A percentile compares a stretch with the other conserved stretches of the same genome.
Evolutionary conservation across 257 asterid genomes (phyloP).

Genomic region (Solanum virginianum): DNA sequence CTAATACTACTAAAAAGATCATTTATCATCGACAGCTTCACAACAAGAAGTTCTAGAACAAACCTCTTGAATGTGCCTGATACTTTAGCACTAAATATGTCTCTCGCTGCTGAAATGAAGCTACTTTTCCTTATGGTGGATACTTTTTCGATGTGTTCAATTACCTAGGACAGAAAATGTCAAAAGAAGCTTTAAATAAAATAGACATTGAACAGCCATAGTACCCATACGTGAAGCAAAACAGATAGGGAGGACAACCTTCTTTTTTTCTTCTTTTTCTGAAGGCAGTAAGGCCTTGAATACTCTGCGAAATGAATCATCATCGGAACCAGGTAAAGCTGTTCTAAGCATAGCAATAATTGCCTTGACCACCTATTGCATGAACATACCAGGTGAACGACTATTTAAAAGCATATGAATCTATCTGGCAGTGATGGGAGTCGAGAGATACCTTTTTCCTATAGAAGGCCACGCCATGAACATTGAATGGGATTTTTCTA

Average conservation of each 20-base stretch:
- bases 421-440: neutral
- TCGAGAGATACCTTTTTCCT: conserved; percentile 64
- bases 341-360: conserved; percentile 80
- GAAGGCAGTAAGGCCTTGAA: conserved; percentile 79
- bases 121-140: conserved; percentile 76
- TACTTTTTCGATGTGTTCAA: conserved; percentile 80
- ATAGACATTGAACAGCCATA: neutral
- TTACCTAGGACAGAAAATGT: conserved; percentile 38
- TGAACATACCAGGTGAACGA: conserved; percentile 13
- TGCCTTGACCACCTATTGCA: conserved; percentile 64
- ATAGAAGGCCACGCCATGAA: conserved; percentile 97
- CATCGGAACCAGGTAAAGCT: conserved; percentile 77
- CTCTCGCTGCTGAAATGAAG: conserved; percentile 77
- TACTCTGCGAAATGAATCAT: conserved; percentile 59
- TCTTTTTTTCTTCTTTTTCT: conserved; percentile 76
- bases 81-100: conserved; percentile 79
- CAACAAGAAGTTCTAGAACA: conserved; percentile 4
- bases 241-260: conserved; percentile 32
- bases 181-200: conserved; percentile 7
- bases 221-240: neutral
- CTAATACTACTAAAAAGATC: neutral
- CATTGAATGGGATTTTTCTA: conserved; percentile 84
- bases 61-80: conserved; percentile 93
- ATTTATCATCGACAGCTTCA: neutral
- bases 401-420: conserved; percentile 7